Evolutionary conservation across 2,329 filamentous ascomycete species (phyloP), one percentile per base, ranked within the genome.

Genomic region (Nemania diffusa): DNA sequence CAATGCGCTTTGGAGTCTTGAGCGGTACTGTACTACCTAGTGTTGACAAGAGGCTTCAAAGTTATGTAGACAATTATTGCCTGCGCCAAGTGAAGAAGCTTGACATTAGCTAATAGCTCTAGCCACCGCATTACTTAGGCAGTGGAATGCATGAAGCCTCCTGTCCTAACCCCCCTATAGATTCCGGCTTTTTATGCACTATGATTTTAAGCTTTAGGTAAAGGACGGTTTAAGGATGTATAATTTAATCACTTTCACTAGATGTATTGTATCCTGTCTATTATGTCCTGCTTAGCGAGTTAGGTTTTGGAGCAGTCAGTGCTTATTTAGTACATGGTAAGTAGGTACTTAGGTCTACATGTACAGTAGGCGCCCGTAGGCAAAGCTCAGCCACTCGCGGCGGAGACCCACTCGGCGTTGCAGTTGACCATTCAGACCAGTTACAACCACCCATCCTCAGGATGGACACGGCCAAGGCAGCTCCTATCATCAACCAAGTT

Each of bases 401-500:
- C 40, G 37, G 46, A 50, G 57, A 29, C 24, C 66, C 66, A 65
- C 66, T 48, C 32, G 22, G 26, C 13, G 37, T 55, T 22, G 20
- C 57, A 51, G 32, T 29, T 46, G 58, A 26, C 67, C 67, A 69
- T 60, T 67, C 59, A 69, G 29, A 59, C 44, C 29, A 40, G 48
- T 51, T 52, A 51, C 58, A 64, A 68, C 71, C 67, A 70, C 65
- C 65, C 69, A 56, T 13, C 56, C 53, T 44, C 62, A 69, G 68
- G 65, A 65, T 22, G 32, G 22, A 56, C 15, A 55, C 48, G 26
- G 61, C 57, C 62, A 62, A 65, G 66, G 48, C 34, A 61, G 32
- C 60, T 70, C 70, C 64, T 55, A 57, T 67, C 62, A 46, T 60
- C 65, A 65, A 65, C 52, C 56, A 65, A 72, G 66, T 65, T 70